These are phyloP conservation scores for Pichia nakasei DNA, from an alignment of 805 yeast species.

Conservation along the genomic window DNA sequence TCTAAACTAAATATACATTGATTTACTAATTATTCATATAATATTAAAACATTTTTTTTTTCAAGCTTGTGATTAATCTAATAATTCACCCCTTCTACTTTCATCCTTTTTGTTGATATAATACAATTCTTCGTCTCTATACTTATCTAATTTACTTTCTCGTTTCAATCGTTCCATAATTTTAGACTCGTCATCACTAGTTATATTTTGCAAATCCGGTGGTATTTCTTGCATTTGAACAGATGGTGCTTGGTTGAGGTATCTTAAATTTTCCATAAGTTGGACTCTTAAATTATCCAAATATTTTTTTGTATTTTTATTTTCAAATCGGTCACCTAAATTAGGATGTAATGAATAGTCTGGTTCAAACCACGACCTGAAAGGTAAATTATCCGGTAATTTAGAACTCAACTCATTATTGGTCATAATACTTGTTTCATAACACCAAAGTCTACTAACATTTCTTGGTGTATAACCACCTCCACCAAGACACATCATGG, in stretches of 20 bases:
- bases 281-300: conserved; percentile 71
- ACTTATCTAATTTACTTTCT: conserved; percentile 28
- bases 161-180: conserved; percentile 27
- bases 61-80: no score
- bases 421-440: conserved; percentile 85
- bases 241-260: conserved; percentile 84
- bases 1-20: not conserved
- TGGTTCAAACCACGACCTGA: conserved; percentile 79
- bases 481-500: conserved; percentile 89
- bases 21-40: conserved; percentile 23
- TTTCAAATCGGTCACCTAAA: conserved; percentile 71
- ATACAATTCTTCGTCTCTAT: conserved; percentile 29
- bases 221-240: conserved; percentile 90
- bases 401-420: conserved; percentile 68
- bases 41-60: no score
- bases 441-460: conserved; percentile 92
- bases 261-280: conserved; percentile 72
- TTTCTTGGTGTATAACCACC: conserved; percentile 98
- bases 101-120: conserved; percentile 32
- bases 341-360: conserved; percentile 85
- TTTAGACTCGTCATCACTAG: conserved; percentile 35
- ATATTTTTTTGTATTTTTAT: conserved; percentile 75
- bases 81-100: conserved; percentile 28
- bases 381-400: conserved; percentile 67
- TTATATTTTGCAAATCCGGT: conserved; percentile 43